Conservation (phyloP, 345 rosid genomes). For the Physaria fendleri region DNA sequence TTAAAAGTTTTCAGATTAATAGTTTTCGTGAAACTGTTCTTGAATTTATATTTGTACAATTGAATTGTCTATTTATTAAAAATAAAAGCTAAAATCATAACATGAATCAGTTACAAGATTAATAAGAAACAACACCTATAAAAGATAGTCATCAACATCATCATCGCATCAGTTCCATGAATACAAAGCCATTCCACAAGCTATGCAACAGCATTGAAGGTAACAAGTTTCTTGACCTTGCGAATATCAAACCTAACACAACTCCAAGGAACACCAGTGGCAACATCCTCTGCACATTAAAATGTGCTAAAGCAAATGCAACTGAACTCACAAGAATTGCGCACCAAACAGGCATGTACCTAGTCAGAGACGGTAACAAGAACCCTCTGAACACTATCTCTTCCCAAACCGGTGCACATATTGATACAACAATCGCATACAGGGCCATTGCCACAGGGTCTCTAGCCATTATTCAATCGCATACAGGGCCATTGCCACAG, state of each 20-base stretch:
- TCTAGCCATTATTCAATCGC: too few species aligned
- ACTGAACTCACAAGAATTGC: slow-evolving; percentile 85
- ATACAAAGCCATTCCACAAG: slow-evolving; percentile 97
- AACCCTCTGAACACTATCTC: slow-evolving; percentile 97
- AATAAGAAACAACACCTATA: slow-evolving; percentile 25
- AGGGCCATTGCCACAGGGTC: slow-evolving; percentile 96
- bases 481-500: slow-evolving; percentile 90
- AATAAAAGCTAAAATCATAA: slow-evolving; percentile 4
- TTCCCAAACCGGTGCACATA: slow-evolving; percentile 99
- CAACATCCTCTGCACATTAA: slow-evolving; percentile 94
- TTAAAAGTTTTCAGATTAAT: not conserved
- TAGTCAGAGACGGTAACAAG: slow-evolving; percentile 91
- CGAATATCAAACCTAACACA: slow-evolving; percentile 85
- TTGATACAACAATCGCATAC: slow-evolving; percentile 77
- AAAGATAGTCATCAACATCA: slow-evolving; percentile 13
- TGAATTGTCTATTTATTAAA: slow-evolving; percentile 9
- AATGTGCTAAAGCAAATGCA: slow-evolving; percentile 95
- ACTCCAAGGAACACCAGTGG: slow-evolving; percentile 89
- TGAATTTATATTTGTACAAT: slow-evolving; percentile 12
- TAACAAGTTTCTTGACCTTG: slow-evolving; percentile 82
- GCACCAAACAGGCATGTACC: slow-evolving; percentile 98
- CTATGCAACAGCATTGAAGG: slow-evolving; percentile 96
- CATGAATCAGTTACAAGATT: slow-evolving; percentile 28
- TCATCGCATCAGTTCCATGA: slow-evolving; percentile 81
- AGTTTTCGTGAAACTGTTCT: slow-evolving; percentile 1